Percentiles rank a stretch among this genome's conserved stretches.
Evolutionary conservation across 75 land plant species (phyloP).

Genomic region (Sequoia sempervirens): DNA sequence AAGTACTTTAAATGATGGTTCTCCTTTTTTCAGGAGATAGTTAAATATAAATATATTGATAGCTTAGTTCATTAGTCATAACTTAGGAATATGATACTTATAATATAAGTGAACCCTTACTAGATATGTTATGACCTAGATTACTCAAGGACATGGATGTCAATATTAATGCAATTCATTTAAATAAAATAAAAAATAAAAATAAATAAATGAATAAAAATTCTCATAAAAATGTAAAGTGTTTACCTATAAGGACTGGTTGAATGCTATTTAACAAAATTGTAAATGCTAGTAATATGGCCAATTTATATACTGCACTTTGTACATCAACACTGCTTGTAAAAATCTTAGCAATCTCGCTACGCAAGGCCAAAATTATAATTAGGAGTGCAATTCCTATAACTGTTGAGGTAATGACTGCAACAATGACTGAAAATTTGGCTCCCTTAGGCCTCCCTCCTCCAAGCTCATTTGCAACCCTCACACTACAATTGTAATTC

Average conservation of each 20-base stretch:
- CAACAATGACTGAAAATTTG: not conserved
- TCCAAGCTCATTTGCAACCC: not conserved
- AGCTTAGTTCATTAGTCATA: too few species aligned
- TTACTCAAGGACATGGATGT: too few species aligned
- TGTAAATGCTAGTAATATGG: constrained; percentile 15
- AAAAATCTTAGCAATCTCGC: constrained; percentile 17
- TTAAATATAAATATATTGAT: too few species aligned
- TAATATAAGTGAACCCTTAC: too few species aligned
- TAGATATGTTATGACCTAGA: too few species aligned
- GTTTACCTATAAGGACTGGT: constrained; percentile 15
- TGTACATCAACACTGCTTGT: constrained; percentile 17
- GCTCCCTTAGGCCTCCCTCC: not conserved
- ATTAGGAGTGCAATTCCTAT: not conserved
- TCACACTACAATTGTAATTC: not conserved
- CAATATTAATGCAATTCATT: too few species aligned
- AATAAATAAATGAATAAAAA: too few species aligned
- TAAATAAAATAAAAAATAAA: too few species aligned
- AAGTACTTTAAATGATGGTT: too few species aligned
- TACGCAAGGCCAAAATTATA: not conserved
- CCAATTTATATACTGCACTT: not conserved
- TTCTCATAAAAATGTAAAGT: too few species aligned
- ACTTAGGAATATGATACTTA: too few species aligned
- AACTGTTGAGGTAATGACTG: not conserved
- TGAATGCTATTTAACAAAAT: constrained; percentile 18
- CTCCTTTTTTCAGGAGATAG: too few species aligned